A percentile compares a stretch with the other conserved stretches of the same genome.
Conservation (phyloP, 352 stramenopile genomes). For the Pythium pyrilobum region DNA sequence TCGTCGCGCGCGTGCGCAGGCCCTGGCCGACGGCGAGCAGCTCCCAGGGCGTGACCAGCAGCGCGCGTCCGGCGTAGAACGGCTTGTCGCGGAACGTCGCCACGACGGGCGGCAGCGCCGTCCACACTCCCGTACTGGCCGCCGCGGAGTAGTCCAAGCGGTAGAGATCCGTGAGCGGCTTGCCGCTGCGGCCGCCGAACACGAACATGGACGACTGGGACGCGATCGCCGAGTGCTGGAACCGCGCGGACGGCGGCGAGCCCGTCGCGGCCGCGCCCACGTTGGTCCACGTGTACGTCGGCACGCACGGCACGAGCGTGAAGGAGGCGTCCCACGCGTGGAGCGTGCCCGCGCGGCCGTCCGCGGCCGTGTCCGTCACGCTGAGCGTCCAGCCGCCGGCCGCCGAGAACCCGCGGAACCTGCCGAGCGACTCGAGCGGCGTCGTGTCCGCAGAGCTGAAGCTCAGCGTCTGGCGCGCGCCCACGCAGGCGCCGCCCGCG, state of each 20-base stretch:
- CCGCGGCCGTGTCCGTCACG: constrained; percentile 33
- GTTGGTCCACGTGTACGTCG: constrained; percentile 49
- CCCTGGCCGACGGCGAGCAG: constrained; percentile 36
- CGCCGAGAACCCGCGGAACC: constrained; percentile 52
- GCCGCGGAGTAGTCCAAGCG: constrained; percentile 50
- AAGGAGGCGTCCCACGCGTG: constrained; percentile 53
- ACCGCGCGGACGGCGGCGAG: constrained; percentile 36
- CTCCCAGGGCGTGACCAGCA: constrained; percentile 45
- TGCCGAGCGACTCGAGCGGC: constrained; percentile 38
- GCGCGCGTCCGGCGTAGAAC: constrained; percentile 29
- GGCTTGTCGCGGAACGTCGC: constrained; percentile 2
- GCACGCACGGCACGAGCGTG: constrained; percentile 42
- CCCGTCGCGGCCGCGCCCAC: constrained; percentile 27
- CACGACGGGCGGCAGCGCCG: constrained; percentile 26
- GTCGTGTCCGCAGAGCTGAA: not conserved
- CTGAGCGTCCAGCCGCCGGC: constrained; percentile 57
- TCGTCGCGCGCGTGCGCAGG: constrained; percentile 17
- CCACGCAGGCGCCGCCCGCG: constrained; percentile 13
- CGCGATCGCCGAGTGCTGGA: constrained; percentile 55
- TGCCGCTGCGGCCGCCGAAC: constrained; percentile 39
- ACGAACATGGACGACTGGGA: constrained; percentile 64
- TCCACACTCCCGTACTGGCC: constrained; percentile 30
- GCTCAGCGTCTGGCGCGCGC: constrained; percentile 23
- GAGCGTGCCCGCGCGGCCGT: constrained; percentile 37
- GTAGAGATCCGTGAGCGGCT: constrained; percentile 46